Conservation (phyloP, 768 basidiomycete species). For the Lyophyllum atratum region DNA sequence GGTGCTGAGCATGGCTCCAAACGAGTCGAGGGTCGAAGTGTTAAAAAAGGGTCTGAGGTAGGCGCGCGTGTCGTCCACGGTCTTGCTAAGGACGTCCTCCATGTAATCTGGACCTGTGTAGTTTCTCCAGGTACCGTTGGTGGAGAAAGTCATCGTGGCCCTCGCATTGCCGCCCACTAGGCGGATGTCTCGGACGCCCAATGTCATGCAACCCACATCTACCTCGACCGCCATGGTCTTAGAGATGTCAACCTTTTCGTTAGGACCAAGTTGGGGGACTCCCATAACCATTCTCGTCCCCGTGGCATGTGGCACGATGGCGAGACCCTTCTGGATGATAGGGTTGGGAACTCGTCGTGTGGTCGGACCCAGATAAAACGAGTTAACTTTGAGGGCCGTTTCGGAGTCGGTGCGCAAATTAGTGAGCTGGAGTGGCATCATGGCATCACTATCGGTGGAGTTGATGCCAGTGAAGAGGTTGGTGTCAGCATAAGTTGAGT, state of each 20-base stretch:
- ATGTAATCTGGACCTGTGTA: conserved; percentile 23
- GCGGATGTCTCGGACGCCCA: conserved; percentile 9
- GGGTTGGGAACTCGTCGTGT: conserved; percentile 4
- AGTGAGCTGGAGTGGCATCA: conserved; percentile 20
- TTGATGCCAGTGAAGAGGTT: conserved; percentile 18
- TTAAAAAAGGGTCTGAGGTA: conserved; percentile 20
- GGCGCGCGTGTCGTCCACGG: conserved; percentile 20
- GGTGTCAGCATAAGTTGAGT: conserved; percentile 23
- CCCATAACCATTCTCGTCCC: conserved; percentile 21
- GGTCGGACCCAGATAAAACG: conserved; percentile 18
- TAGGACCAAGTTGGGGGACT: conserved; percentile 14
- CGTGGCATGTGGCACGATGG: conserved; percentile 14
- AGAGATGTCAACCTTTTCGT: conserved; percentile 14
- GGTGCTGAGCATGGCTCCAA: conserved; percentile 9
- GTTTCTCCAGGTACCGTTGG: conserved; percentile 16
- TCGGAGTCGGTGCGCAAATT: not conserved
- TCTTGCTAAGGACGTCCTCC: conserved; percentile 14
- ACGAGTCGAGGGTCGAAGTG: conserved; percentile 11
- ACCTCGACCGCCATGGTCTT: conserved; percentile 21
- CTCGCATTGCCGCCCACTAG: not conserved
- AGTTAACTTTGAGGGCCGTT: conserved; percentile 9
- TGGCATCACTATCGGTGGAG: conserved; percentile 23
- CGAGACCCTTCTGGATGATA: conserved; percentile 17
- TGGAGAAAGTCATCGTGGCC: conserved; percentile 1
- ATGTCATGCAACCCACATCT: conserved; percentile 12